These are phyloP conservation scores for Desmodesmus armatus DNA, from an alignment of 139 green algal species.

Conservation along the genomic window DNA sequence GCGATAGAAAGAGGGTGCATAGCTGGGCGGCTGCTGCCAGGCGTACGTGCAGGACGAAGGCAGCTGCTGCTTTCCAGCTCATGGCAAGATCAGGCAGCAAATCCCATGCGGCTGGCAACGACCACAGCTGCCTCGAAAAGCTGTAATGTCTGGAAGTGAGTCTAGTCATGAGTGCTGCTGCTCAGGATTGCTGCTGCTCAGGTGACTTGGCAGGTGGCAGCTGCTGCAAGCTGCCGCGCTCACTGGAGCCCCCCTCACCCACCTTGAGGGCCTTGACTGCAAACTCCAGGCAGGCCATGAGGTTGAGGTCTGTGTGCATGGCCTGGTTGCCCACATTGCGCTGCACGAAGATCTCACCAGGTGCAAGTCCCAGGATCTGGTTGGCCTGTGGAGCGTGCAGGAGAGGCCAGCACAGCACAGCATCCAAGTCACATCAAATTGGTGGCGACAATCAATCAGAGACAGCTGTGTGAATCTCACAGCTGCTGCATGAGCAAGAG, in stretches of 20 bases:
- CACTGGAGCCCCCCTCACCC: background rate
- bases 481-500: too few species aligned
- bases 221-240: background rate
- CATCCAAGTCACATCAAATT: background rate
- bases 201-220: background rate
- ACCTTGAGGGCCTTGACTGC: conserved; percentile 76
- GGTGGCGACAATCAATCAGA: too few species aligned
- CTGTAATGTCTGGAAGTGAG: too few species aligned
- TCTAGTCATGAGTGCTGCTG: too few species aligned
- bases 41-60: too few species aligned
- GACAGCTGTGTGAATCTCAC: too few species aligned
- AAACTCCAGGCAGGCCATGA: conserved; percentile 83
- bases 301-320: conserved; percentile 86
- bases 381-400: conserved; percentile 61
- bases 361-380: conserved; percentile 73
- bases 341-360: conserved; percentile 89
- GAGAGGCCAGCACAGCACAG: background rate
- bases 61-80: too few species aligned
- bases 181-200: background rate
- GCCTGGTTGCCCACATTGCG: conserved; percentile 90
- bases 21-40: too few species aligned
- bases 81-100: too few species aligned
- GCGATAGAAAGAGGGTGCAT: too few species aligned
- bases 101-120: too few species aligned
- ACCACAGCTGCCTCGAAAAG: too few species aligned